phyloP scores from a whole-genome alignment of 129 eudicot species.

The Oenanthe sinensis region DNA sequence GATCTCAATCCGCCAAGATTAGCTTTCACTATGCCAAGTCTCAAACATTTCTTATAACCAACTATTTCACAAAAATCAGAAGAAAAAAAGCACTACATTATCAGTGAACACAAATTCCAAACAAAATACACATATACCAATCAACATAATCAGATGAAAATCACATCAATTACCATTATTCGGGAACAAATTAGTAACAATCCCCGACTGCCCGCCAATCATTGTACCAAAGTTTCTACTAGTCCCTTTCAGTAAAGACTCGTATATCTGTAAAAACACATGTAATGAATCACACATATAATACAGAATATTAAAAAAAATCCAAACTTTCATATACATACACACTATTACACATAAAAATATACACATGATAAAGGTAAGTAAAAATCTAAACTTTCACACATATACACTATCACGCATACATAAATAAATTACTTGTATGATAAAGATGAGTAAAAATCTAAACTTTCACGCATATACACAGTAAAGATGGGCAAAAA shows the following conservation, averaged over 20 bases:
- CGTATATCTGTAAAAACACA: conserved; percentile 18
- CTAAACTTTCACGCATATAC: too few relatives aligned
- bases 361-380: not conserved
- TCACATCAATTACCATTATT: conserved; percentile 19
- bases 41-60: conserved; percentile 16
- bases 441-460: too few relatives aligned
- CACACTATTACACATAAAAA: not conserved
- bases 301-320: not conserved
- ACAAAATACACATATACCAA: not conserved
- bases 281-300: not conserved
- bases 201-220: conserved; percentile 8
- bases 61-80: conserved; percentile 8
- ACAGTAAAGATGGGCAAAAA: not conserved
- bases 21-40: conserved; percentile 13
- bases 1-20: conserved; percentile 17
- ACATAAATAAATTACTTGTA: not conserved
- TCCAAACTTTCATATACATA: not conserved
- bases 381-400: not conserved
- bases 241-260: conserved; percentile 16
- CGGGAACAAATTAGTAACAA: conserved; percentile 1
- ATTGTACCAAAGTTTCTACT: conserved; percentile 15
- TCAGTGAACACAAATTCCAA: not conserved
- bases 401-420: not conserved
- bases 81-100: not conserved
- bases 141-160: not conserved